Evolutionary conservation across 805 yeast genomes (phyloP), one percentile per base, ranked within the genome.

Genomic region (Candida peoriensis): DNA sequence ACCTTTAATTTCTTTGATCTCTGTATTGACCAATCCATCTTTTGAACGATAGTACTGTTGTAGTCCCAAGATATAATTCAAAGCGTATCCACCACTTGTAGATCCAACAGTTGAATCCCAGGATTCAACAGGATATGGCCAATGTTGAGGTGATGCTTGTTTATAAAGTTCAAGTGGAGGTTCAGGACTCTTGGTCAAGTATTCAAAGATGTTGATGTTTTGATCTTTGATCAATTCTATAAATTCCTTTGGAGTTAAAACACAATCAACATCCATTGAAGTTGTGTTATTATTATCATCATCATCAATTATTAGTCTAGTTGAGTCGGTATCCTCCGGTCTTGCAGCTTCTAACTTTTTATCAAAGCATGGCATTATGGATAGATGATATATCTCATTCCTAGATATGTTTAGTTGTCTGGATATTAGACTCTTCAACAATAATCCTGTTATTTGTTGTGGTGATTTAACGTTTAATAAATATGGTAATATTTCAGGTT

Each of bases 321-420:
- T 32, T 12, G 30, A 13, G 4, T 18, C 50, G 14, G 60, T 66
- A 34, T 68, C 63, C 44, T 86, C 96, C 0, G 84, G 80, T 42
- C 97, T 70, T 4, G 95, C 88, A 19, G 96, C 93, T 62, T 93
- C 98, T 27, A 89, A 69, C 58, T 93, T 93, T 61, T 93, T 93
- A 58, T 93, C 98, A 57, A 93, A 93, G 50, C 97, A 90, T 2
- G 98, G 97, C 97, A 90, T 90, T 15, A 93, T 66, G 7, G 93
- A 74, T 36, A 93, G 60, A 56, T 90, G 97, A 53, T 86, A 93
- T 0, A 88, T 61, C 3, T 71, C 49, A 0, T 63, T 52, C 1
- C 37, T 24, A 6, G 45, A 18, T 0, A 58, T 42, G 3, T 53
- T 46, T 10, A 64, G 52, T 13, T 68, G 66, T n/a, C 39, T 38